These are phyloP conservation scores for Hypoxylon sp. DNA, from an alignment of 2,329 filamentous ascomycete species.

Conservation along the genomic window DNA sequence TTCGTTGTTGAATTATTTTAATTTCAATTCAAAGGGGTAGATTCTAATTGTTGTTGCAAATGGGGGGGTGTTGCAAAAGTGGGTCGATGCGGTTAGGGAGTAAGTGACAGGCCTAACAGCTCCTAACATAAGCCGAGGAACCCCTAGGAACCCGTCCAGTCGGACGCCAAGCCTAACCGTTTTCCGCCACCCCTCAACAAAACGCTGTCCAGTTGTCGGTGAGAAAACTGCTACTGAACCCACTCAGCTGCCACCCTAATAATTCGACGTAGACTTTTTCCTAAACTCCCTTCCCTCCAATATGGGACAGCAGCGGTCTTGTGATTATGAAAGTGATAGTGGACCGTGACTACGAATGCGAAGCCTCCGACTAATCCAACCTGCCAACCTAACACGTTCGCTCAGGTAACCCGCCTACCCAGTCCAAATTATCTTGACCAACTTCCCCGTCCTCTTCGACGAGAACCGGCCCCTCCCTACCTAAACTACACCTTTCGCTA, in stretches of 20 bases:
- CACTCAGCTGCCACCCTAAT: constrained; percentile 20
- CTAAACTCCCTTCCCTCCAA: constrained; percentile 14
- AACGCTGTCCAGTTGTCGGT: constrained; percentile 36
- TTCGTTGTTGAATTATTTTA: too few relatives aligned
- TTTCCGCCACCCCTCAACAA: constrained; percentile 35
- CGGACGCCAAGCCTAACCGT: constrained; percentile 21
- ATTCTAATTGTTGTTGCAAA: too few relatives aligned
- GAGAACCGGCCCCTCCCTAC: constrained; percentile 7
- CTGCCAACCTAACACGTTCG: constrained; percentile 9
- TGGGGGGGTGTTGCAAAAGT: too few relatives aligned
- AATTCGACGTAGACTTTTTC: constrained; percentile 14
- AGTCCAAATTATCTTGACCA: background rate
- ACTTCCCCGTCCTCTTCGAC: constrained; percentile 5
- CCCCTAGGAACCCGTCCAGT: constrained; percentile 18
- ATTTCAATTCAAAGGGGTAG: too few relatives aligned
- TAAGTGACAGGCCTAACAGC: background rate
- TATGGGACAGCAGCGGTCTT: constrained; percentile 32
- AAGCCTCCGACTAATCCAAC: constrained; percentile 4
- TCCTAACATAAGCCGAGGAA: background rate
- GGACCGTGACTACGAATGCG: constrained; percentile 20
- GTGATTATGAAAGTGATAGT: constrained; percentile 31
- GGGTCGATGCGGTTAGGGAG: too few relatives aligned
- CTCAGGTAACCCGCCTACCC: background rate
- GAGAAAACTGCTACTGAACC: constrained; percentile 23
- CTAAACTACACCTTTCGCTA: constrained; percentile 4